Percentiles rank a stretch among this genome's conserved stretches.
These are phyloP conservation scores for Sporothrix globosa DNA, from an alignment of 2,329 filamentous ascomycete species.

Conservation along the genomic window DNA sequence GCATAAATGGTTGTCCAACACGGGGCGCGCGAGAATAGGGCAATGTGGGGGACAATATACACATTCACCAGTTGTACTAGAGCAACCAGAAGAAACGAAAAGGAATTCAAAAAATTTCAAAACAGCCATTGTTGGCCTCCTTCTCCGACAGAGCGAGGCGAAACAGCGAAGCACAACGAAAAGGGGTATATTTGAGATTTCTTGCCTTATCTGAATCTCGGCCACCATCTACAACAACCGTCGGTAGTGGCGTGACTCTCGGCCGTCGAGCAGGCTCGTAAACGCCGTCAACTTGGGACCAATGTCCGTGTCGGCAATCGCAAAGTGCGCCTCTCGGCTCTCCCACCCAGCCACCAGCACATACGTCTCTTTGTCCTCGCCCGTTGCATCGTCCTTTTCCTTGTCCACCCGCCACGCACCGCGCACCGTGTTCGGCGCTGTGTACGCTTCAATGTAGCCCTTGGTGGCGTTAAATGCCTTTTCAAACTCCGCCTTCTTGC, in stretches of 20 bases:
- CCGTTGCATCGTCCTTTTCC: constrained; percentile 36
- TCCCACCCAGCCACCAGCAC: constrained; percentile 48
- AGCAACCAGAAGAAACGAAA: constrained; percentile 28
- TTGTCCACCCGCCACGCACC: constrained; percentile 51
- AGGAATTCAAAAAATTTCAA: constrained; percentile 26
- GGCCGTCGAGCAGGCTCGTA: constrained; percentile 31
- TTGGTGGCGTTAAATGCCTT: constrained; percentile 44
- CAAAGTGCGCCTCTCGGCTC: constrained; percentile 44
- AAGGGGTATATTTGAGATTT: background rate
- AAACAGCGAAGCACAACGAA: background rate
- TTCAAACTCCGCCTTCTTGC: constrained; percentile 43
- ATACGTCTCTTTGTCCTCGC: constrained; percentile 44
- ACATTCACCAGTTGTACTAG: constrained; percentile 1
- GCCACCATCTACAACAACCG: constrained; percentile 39
- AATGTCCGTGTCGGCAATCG: constrained; percentile 40
- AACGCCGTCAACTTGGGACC: constrained; percentile 37
- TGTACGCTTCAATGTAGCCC: constrained; percentile 41
- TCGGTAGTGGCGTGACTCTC: constrained; percentile 43
- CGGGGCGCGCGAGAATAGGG: constrained; percentile 15
- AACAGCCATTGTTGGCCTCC: background rate
- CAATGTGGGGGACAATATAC: constrained; percentile 5
- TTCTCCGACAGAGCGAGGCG: background rate
- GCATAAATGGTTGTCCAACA: constrained; percentile 42
- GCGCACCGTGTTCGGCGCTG: constrained; percentile 43
- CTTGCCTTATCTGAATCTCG: too few species aligned